Conservation (phyloP, 352 stramenopile species). For the Phytophthora syringae region DNA sequence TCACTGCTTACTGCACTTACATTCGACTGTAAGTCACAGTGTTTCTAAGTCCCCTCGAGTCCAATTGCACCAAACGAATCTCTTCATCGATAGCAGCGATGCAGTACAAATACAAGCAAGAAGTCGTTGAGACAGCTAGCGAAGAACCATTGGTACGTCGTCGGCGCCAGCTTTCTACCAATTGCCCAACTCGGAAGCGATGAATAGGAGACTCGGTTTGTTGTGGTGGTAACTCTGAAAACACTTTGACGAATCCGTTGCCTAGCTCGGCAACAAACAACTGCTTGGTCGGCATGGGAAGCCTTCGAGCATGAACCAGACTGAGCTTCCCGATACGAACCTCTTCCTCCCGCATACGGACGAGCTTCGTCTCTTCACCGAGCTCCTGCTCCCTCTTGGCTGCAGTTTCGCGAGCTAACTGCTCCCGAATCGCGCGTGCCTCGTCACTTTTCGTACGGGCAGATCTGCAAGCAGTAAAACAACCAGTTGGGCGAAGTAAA, state of each 20-base stretch:
- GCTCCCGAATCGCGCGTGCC: conserved; percentile 51
- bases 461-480: conserved; percentile 59
- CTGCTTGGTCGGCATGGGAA: conserved; percentile 50
- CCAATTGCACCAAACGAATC: conserved; percentile 36
- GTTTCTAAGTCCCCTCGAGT: too few species aligned
- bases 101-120: conserved; percentile 44
- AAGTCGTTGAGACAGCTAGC: not conserved
- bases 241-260: conserved; percentile 49
- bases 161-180: conserved; percentile 58
- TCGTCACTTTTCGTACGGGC: conserved; percentile 63
- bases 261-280: conserved; percentile 48
- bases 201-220: conserved; percentile 3
- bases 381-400: conserved; percentile 55
- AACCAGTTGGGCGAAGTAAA: too few species aligned
- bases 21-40: too few species aligned
- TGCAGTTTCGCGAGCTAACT: conserved; percentile 47
- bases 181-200: conserved; percentile 39
- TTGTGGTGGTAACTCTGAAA: conserved; percentile 18
- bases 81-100: conserved; percentile 35
- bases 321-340: conserved; percentile 48
- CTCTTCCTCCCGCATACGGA: conserved; percentile 38
- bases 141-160: conserved; percentile 39
- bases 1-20: too few species aligned
- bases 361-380: conserved; percentile 43
- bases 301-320: conserved; percentile 41